Evolutionary conservation across 352 stramenopile genomes (phyloP).

Genomic region (Lagenidium sp.): DNA sequence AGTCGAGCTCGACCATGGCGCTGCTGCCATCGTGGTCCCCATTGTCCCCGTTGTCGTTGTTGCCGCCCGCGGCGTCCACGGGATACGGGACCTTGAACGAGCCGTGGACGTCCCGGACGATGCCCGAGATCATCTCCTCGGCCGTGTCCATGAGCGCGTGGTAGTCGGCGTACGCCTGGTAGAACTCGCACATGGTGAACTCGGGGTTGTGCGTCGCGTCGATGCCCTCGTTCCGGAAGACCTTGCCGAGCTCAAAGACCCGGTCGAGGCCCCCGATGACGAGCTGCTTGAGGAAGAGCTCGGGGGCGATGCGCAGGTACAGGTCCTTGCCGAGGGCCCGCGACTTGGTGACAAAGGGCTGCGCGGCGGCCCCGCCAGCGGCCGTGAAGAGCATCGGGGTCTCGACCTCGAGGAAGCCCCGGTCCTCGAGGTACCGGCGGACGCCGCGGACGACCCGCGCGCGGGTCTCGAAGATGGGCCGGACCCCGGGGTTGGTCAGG

Average conservation of each 20-base stretch:
- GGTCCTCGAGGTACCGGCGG: conserved; percentile 60
- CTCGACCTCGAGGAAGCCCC: conserved; percentile 87
- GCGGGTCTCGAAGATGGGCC: conserved; percentile 91
- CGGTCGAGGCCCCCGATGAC: conserved; percentile 95
- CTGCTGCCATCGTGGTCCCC: conserved; percentile 3
- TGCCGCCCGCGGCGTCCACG: conserved; percentile 24
- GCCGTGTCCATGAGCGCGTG: conserved; percentile 97
- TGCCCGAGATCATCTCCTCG: conserved; percentile 94
- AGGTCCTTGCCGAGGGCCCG: conserved; percentile 95
- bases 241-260: conserved; percentile 98
- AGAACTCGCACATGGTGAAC: conserved; percentile 99
- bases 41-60: conserved; percentile 1
- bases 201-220: conserved; percentile 99
- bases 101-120: conserved; percentile 95
- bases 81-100: conserved; percentile 95
- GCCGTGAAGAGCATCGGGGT: conserved; percentile 99
- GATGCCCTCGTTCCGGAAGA: conserved; percentile 98
- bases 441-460: conserved; percentile 71
- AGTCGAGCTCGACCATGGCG: conserved; percentile 92
- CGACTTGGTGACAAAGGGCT: conserved; percentile 98
- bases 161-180: conserved; percentile 99
- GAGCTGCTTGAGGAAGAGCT: conserved; percentile 98
- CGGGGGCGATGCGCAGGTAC: conserved; percentile 94
- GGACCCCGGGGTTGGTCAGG: conserved; percentile 92
- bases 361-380: conserved; percentile 93